Base-by-base conservation (phyloP, 164 flowering plant species). In the Nymphaea thermarum region DNA sequence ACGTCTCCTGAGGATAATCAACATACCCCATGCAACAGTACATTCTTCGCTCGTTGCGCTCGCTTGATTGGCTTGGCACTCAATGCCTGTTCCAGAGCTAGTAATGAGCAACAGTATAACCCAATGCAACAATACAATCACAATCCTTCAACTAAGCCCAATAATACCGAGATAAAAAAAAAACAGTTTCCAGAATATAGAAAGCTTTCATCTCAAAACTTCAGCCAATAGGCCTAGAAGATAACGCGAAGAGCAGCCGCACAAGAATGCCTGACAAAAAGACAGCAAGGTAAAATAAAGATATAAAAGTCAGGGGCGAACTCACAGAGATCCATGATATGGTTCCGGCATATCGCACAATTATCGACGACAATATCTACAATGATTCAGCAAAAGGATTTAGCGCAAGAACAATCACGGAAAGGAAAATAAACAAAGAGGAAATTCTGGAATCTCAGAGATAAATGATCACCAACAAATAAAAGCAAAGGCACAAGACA, bases 281-380 rank as follows among this genome's bases (percentile, higher is more conserved):
- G 36, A 25, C 36, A 25, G 36, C 36, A 25, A 25, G 36, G 36
- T 25, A 55, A 45, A 66, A 66, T 12, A 14, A 62, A 62, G 18
- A 42, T 1, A 47, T 18, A 36, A 44, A 43, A 60, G 64, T 6
- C 14, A 11, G 8, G 44, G 4, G 16, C 16, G 66, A 11, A 76
- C 96, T 80, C 68, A 90, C 97, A 90, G 43, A 86, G 96, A 79
- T 90, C 93, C 96, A 90, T 90, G 81, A 90, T 88, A 68, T 87
- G 96, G 71, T 90, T 90, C 72, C 96, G 74, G 78, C 93, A 90
- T 67, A 90, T 88, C 3, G 92, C 92, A 69, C 97, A 88, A 69
- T 85, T 87, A 65, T 87, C 90, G n/a, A 85, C 94, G 18, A 88
- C 87, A 62, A 85, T 84, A 82, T 87, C 93, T 87, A 80, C 82